Evolutionary conservation across 352 stramenopile genomes (phyloP).

Genomic region (Salisapilia sapeloensis): DNA sequence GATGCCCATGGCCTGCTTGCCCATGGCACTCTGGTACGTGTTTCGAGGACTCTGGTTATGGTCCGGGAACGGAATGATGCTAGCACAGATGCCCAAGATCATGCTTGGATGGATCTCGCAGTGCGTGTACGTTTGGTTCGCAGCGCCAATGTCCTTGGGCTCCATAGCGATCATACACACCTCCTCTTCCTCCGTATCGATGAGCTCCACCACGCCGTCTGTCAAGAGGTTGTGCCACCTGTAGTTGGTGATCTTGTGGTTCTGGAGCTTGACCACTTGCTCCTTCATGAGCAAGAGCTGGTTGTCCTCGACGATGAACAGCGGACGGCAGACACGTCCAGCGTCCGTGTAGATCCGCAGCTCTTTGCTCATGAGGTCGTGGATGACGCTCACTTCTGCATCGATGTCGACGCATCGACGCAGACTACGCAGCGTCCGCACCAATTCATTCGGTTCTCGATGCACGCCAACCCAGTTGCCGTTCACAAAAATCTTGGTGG

Average conservation of each 20-base stretch:
- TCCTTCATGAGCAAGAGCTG: conserved; percentile 92
- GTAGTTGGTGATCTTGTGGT: conserved; percentile 82
- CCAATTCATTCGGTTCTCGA: conserved; percentile 92
- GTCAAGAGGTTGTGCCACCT: conserved; percentile 80
- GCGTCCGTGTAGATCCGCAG: conserved; percentile 98
- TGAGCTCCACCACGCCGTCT: conserved; percentile 94
- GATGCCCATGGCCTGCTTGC: conserved; percentile 99
- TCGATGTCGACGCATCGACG: conserved; percentile 96
- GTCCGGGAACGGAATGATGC: conserved; percentile 99
- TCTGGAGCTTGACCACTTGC: conserved; percentile 92
- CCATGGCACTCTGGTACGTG: conserved; percentile 99
- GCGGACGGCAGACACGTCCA: conserved; percentile 94
- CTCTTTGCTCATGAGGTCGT: conserved; percentile 96
- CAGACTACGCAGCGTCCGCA: conserved; percentile 89
- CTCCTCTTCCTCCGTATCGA: conserved; percentile 99
- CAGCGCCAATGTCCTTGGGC: conserved; percentile 81
- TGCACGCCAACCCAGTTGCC: conserved; percentile 99
- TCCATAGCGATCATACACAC: conserved; percentile 99
- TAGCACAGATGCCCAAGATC: conserved; percentile 98
- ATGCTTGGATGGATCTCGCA: conserved; percentile 99
- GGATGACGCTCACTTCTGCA: conserved; percentile 96
- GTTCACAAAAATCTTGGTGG: conserved; percentile 99
- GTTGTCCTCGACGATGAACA: conserved; percentile 98
- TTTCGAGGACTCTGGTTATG: conserved; percentile 99
- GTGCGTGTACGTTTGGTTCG: conserved; percentile 96